Conservation (phyloP, 352 stramenopile genomes). For the Globisporangium barbulae region DNA sequence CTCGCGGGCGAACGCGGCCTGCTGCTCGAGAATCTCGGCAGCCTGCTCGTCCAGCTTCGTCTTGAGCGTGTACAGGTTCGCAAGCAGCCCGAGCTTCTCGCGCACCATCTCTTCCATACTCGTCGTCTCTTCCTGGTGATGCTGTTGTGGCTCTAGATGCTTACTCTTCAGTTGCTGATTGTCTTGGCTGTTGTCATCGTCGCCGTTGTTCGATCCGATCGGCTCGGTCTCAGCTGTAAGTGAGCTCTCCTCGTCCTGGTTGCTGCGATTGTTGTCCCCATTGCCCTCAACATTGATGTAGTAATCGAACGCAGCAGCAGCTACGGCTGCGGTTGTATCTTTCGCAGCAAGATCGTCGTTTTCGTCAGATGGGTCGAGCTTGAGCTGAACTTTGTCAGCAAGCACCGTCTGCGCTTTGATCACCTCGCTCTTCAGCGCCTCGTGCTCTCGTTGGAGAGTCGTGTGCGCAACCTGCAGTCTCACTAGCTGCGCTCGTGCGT, state of each 20-base stretch:
- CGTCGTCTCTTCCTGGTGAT: conserved; percentile 5
- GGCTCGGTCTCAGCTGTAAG: conserved; percentile 7
- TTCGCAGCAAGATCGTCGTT: neutral
- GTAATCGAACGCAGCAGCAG: neutral
- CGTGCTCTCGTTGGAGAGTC: conserved; percentile 1
- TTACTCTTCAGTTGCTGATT: neutral
- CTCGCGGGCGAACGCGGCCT: conserved; percentile 20
- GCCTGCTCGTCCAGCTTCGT: conserved; percentile 18
- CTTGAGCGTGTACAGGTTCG: conserved; percentile 26
- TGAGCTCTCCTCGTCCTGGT: conserved; percentile 12
- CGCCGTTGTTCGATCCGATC: neutral
- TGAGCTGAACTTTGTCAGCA: neutral
- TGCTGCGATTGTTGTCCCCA: neutral
- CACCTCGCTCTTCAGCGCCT: neutral
- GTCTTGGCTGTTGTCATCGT: neutral
- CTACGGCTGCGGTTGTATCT: neutral
- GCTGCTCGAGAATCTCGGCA: conserved; percentile 17
- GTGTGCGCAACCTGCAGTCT: neutral
- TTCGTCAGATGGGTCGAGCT: neutral
- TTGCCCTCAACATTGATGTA: neutral
- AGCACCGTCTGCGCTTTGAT: neutral
- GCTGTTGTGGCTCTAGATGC: neutral
- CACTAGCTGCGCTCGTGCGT: neutral
- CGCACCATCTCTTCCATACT: conserved; percentile 19
- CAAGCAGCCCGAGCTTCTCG: conserved; percentile 22